These are phyloP conservation scores for Solanum hybrid DNA, from an alignment of 305 asterid genomes.

Conservation along the genomic window DNA sequence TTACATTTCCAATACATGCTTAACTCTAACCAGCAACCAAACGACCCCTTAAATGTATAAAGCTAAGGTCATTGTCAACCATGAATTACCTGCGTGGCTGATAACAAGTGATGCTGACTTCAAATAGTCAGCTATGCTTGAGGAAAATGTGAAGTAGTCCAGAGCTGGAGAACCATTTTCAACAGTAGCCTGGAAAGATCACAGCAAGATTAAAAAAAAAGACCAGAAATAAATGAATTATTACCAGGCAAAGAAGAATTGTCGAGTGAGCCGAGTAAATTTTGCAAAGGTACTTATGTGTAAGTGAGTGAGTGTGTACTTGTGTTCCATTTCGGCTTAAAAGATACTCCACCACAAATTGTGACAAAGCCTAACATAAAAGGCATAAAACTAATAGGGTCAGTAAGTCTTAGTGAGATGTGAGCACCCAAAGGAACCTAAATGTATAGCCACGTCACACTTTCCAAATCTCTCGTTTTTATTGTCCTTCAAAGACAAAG, in stretches of 20 bases:
- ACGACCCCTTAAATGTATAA: not conserved
- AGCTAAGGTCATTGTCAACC: not conserved
- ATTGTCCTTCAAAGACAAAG: not conserved
- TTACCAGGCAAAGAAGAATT: not conserved
- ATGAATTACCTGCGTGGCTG: constrained; percentile 77
- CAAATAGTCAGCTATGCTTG: constrained; percentile 79
- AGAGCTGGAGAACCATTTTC: constrained; percentile 49
- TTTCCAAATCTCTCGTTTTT: not conserved
- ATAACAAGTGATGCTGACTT: constrained; percentile 79
- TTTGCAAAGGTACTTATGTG: not conserved
- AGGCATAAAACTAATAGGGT: not conserved
- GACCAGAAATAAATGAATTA: not conserved
- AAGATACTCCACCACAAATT: too few species aligned
- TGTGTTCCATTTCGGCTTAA: not conserved
- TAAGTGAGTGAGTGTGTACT: not conserved
- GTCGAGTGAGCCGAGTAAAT: not conserved
- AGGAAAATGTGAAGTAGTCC: constrained; percentile 73
- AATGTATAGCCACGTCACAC: not conserved
- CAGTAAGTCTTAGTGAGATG: not conserved
- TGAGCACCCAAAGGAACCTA: not conserved
- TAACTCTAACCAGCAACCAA: not conserved
- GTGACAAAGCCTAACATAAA: not conserved
- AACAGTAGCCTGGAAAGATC: constrained; percentile 44
- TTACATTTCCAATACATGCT: not conserved
- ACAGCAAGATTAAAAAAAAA: not conserved